Evolutionary conservation across 2,329 filamentous ascomycete species (phyloP), one percentile per base, ranked within the genome.

Genomic region (Penicillium sp.): DNA sequence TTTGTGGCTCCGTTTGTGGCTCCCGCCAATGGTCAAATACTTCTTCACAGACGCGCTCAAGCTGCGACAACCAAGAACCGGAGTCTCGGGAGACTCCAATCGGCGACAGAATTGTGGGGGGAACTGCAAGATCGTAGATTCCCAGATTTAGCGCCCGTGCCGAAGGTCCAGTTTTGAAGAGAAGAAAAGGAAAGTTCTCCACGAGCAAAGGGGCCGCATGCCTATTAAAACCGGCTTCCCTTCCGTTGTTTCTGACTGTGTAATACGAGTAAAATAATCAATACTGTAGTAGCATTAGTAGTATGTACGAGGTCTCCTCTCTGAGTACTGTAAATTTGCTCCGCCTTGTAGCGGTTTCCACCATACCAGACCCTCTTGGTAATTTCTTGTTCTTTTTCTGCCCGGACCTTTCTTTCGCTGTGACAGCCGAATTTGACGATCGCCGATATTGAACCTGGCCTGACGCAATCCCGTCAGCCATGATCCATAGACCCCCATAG

Each of bases 171-270:
- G 35, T 13, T 38, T 22, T 3, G 3, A 35, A 57, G 19, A 53
- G 58, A 42, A 11, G 25, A 46, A 52, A 40, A 37, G 42, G n/a
- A 53, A 40, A 40, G 49, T 16, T 45, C 22, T 45, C 54, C 42
- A 14, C 33, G n/a, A 49, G 46, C 46, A 51, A 57, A 57, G 37
- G 48, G 57, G 35, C 25, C 55, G 33, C 46, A 14, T 51, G 38
- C 57, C 48, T 54, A 49, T 57, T 62, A 58, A 60, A 63, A 60
- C 60, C 57, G 62, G 62, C 62, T 62, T 55, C 25, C 10, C 19
- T 22, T 22, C 25, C 10, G 30, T 14, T 22, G n/a, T 33, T 14
- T 52, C 51, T 58, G 46, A 52, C 59, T 55, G 61, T 45, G 61
- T 61, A 65, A 65, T 62, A 56, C 58, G 42, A 57, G 37, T 48